A percentile compares a stretch with the other conserved stretches of the same genome.
Conservation (phyloP, 768 basidiomycete genomes). For the Mycena albidolilacea region DNA sequence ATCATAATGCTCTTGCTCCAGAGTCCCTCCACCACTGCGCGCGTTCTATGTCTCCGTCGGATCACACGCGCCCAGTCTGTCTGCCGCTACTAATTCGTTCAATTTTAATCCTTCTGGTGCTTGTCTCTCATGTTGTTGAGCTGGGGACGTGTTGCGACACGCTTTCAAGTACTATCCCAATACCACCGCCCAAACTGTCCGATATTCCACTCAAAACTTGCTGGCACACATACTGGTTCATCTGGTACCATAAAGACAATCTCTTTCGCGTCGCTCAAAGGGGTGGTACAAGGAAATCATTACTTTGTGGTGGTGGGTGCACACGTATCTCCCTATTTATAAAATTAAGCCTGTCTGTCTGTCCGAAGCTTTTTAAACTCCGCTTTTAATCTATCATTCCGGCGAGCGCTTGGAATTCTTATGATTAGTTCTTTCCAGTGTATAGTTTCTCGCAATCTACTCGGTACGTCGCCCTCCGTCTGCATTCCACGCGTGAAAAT, state of each 20-base stretch:
- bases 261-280: background rate
- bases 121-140: background rate
- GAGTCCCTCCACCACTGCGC: background rate
- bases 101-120: no score
- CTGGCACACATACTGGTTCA: background rate
- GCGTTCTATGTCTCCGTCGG: no score
- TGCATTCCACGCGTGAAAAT: background rate
- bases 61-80: no score
- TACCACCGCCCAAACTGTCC: constrained; percentile 1
- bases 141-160: constrained; percentile 3
- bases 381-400: no score
- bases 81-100: no score
- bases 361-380: no score
- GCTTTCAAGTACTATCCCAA: constrained; percentile 14
- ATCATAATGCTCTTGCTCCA: background rate
- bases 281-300: constrained; percentile 6
- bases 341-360: no score
- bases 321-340: no score
- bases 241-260: background rate
- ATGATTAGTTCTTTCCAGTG: constrained; percentile 7
- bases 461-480: background rate
- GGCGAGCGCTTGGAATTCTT: no score
- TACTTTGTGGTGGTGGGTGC: background rate
- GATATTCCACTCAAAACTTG: background rate
- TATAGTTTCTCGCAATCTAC: background rate